A percentile compares a stretch with the other conserved stretches of the same genome.
Conservation (phyloP, 225 moss, liverwort and hornwort species). For the Antitrichia curtipendula region DNA sequence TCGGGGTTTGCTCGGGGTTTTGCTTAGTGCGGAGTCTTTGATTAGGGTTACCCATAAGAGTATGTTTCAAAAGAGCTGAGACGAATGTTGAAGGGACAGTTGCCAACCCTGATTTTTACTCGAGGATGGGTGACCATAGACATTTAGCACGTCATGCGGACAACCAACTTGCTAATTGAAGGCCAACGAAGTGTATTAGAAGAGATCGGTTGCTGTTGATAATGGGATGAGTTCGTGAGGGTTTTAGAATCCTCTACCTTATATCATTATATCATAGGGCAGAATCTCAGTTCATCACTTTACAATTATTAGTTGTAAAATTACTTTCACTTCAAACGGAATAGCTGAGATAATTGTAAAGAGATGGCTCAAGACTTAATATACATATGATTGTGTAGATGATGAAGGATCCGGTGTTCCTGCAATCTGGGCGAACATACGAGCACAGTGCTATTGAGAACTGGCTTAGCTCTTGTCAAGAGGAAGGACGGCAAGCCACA, state of each 20-base stretch:
- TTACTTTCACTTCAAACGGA: neutral
- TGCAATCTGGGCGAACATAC: constrained; percentile 5
- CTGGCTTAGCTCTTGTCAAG: neutral
- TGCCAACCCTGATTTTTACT: neutral
- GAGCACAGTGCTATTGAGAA: constrained; percentile 5
- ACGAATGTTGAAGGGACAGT: neutral
- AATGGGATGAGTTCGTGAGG: neutral
- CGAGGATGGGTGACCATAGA: neutral
- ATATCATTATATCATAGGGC: neutral
- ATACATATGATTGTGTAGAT: neutral
- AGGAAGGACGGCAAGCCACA: neutral
- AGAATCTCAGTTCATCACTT: neutral
- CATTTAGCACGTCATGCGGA: neutral
- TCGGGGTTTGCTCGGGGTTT: neutral
- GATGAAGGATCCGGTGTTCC: constrained; percentile 17
- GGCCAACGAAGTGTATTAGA: neutral
- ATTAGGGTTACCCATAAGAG: neutral
- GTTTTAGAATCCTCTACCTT: neutral
- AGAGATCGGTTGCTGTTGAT: neutral
- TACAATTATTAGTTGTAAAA: neutral
- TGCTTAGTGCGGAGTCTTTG: neutral
- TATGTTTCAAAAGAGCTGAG: neutral
- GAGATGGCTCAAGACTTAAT: neutral
- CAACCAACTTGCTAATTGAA: neutral
- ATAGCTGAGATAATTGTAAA: neutral